Base-by-base conservation (phyloP, 2,329 filamentous ascomycete species). In the Colletotrichum paranaense region DNA sequence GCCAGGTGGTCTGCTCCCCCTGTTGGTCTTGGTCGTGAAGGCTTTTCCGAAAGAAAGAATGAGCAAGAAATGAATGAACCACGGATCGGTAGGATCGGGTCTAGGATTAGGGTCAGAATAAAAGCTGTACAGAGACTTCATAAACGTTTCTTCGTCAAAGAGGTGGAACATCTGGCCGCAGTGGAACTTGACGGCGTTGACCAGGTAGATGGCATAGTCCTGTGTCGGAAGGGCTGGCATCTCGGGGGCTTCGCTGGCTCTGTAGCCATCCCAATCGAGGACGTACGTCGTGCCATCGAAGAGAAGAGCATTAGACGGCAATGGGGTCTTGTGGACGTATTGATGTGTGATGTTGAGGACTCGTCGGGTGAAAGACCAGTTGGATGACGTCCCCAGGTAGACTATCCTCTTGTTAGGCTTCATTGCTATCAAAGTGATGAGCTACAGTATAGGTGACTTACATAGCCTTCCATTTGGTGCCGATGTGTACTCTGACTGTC, bases 111-210 rank as follows among this genome's bases (percentile, higher is more conserved):
- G 77, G 1, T 80, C 75, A 2, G 77, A 55, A 16, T 81, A 82
- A 49, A 80, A 81, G 6, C 78, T 74, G 26, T 79, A 76, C 0
- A 81, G 70, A 1, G 71, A 70, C 67, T 68, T 72, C 83, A 88
- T 88, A 68, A 90, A 90, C 0, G 81, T 82, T 12, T 84, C 81
- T 62, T 89, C 88, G 28, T 90, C 87, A 56, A 89, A 88, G 2
- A 90, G 79, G 62, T 89, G 87, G 28, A 88, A 88, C 3, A 89
- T 77, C 35, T 88, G 88, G 3, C 85, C 84, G 67, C 87, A 88
- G 72, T 89, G 87, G 56, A 89, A 90, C 67, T 89, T 89, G 70
- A 89, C 87, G 0, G 87, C 85, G 72, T 88, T 89, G 79, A 89
- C 86, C 4, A 90, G 78, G 67, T 87, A 89, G 4, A 87, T 79